A percentile compares a stretch with the other conserved stretches of the same genome.
Conservation (phyloP, 129 eudicot species). For the Flaveria sonorensis region DNA sequence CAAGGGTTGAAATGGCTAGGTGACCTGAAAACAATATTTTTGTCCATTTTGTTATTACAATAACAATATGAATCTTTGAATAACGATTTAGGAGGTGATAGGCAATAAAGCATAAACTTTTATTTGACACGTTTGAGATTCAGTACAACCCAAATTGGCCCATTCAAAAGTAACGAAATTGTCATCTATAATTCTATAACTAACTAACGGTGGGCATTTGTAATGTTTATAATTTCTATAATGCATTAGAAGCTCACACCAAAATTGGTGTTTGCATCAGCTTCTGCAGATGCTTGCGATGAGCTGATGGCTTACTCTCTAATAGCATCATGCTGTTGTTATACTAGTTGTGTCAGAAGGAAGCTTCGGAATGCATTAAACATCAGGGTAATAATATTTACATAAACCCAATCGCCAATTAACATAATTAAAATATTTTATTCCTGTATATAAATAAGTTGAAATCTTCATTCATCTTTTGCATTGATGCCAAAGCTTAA, state of each 20-base stretch:
- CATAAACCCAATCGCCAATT: background rate
- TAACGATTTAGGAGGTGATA: background rate
- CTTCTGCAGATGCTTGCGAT: conserved; percentile 72
- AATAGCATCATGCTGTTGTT: conserved; percentile 87
- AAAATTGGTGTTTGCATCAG: conserved; percentile 49
- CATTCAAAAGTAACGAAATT: background rate
- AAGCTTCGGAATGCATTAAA: conserved; percentile 72
- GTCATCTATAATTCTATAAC: background rate
- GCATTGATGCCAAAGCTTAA: conserved; percentile 2
- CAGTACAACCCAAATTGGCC: background rate
- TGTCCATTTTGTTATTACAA: background rate
- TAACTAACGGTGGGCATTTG: background rate
- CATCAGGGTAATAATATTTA: conserved; percentile 54
- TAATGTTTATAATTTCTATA: background rate
- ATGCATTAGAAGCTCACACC: conserved; percentile 20
- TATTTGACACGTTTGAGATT: background rate
- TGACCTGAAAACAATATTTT: background rate
- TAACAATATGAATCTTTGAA: background rate
- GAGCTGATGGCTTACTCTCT: conserved; percentile 83
- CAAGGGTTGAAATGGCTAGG: background rate
- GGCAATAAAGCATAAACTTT: background rate
- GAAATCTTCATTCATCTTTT: background rate
- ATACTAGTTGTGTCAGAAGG: conserved; percentile 78
- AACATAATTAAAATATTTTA: background rate
- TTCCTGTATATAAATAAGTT: background rate